phyloP scores from a whole-genome alignment of 2,329 filamentous ascomycete genomes.

The Aureobasidium subglaciale region DNA sequence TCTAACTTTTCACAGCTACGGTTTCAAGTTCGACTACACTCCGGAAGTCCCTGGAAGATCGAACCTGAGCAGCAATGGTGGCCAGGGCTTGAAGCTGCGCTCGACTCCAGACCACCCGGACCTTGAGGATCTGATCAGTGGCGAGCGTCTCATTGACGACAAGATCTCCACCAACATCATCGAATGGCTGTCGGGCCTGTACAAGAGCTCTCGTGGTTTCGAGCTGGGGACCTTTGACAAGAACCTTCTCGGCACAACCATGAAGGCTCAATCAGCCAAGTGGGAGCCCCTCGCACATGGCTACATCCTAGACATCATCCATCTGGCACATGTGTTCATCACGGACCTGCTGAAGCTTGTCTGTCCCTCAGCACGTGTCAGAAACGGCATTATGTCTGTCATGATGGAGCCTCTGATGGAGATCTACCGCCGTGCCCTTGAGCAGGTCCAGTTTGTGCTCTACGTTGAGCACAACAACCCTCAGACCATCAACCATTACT shows the following conservation, averaged over 20 bases:
- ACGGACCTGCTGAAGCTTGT: conserved; percentile 33
- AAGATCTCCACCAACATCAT: conserved; percentile 32
- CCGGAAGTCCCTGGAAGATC: background rate
- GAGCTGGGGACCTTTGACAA: conserved; percentile 46
- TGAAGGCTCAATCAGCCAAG: conserved; percentile 48
- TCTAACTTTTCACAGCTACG: background rate
- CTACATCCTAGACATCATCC: conserved; percentile 47
- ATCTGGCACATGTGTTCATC: conserved; percentile 49
- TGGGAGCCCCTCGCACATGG: conserved; percentile 44
- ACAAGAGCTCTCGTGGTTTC: conserved; percentile 43
- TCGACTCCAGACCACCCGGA: background rate
- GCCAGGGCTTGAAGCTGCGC: background rate
- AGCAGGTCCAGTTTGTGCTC: conserved; percentile 47
- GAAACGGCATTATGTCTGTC: conserved; percentile 35
- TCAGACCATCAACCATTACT: conserved; percentile 48
- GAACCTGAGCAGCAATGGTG: background rate
- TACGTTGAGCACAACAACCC: conserved; percentile 43
- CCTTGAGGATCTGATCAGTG: conserved; percentile 8
- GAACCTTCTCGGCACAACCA: conserved; percentile 38
- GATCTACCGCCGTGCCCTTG: conserved; percentile 43
- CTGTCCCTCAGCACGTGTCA: conserved; percentile 40
- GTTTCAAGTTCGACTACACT: conserved; percentile 4
- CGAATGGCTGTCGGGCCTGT: conserved; percentile 38
- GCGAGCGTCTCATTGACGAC: background rate
- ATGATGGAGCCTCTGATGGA: conserved; percentile 41